Percentiles rank a stretch among this genome's conserved stretches.
These are phyloP conservation scores for Furcasterigmium sp. DNA, from an alignment of 2,329 filamentous ascomycete genomes.

Conservation along the genomic window DNA sequence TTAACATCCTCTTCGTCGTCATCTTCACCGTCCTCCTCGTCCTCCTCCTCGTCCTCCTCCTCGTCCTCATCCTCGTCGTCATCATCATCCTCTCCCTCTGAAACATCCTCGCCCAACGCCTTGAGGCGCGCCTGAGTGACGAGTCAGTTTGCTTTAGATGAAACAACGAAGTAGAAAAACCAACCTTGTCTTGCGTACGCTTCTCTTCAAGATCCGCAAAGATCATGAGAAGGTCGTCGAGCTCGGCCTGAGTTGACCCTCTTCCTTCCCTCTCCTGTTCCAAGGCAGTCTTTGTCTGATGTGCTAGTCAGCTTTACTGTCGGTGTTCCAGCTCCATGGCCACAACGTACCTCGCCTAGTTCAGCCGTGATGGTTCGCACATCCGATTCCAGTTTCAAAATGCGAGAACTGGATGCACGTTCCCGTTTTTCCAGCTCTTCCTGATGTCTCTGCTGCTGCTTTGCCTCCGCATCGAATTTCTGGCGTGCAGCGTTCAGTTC, in stretches of 20 bases:
- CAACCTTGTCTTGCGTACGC: slow-evolving; percentile 67
- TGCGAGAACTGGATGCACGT: slow-evolving; percentile 20
- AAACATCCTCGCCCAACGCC: slow-evolving; percentile 64
- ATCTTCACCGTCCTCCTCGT: slow-evolving; percentile 21
- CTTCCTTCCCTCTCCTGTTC: slow-evolving; percentile 56
- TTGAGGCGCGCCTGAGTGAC: slow-evolving; percentile 49
- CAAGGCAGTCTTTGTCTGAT: neutral
- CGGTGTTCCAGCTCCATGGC: slow-evolving; percentile 8
- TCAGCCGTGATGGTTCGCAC: slow-evolving; percentile 21
- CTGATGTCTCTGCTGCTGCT: neutral
- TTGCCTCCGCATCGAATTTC: slow-evolving; percentile 11
- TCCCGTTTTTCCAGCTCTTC: neutral
- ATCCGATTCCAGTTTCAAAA: slow-evolving; percentile 20
- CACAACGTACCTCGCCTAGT: slow-evolving; percentile 4
- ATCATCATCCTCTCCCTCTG: slow-evolving; percentile 68
- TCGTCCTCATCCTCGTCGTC: slow-evolving; percentile 36
- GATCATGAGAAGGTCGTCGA: slow-evolving; percentile 77
- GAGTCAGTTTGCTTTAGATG: slow-evolving; percentile 2
- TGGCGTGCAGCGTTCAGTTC: slow-evolving; percentile 52
- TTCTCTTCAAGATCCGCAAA: slow-evolving; percentile 79
- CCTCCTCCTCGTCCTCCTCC: slow-evolving; percentile 16
- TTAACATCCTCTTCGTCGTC: slow-evolving; percentile 1
- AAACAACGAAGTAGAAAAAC: slow-evolving; percentile 15
- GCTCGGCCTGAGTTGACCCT: slow-evolving; percentile 61
- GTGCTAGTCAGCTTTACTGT: neutral